These are phyloP conservation scores for Aureobasidium sp. DNA, from an alignment of 2,329 filamentous ascomycete species.

Conservation along the genomic window DNA sequence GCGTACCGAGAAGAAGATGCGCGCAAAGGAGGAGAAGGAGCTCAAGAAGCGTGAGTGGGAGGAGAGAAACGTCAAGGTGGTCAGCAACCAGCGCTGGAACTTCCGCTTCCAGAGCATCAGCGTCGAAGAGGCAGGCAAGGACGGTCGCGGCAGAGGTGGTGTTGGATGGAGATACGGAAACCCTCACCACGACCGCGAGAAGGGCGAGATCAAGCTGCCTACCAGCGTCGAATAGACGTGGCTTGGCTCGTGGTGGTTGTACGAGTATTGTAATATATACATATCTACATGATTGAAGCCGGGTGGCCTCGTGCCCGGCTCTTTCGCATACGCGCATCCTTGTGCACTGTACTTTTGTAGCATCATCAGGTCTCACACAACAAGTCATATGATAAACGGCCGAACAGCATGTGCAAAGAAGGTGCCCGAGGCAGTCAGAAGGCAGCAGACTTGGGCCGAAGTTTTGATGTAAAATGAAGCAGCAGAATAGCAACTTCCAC, in stretches of 20 bases:
- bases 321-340: neutral
- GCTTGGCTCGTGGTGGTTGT: neutral
- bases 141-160: slow-evolving; percentile 46
- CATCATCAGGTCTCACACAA: neutral
- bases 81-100: slow-evolving; percentile 47
- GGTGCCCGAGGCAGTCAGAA: neutral
- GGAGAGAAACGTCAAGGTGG: slow-evolving; percentile 35
- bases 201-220: slow-evolving; percentile 55
- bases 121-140: slow-evolving; percentile 45
- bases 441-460: neutral
- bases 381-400: neutral
- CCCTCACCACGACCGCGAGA: slow-evolving; percentile 54
- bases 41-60: slow-evolving; percentile 37
- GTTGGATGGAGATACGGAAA: slow-evolving; percentile 55
- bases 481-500: neutral
- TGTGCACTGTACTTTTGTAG: neutral
- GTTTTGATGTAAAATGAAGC: neutral
- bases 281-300: neutral
- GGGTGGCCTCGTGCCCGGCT: neutral
- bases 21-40: slow-evolving; percentile 32
- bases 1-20: slow-evolving; percentile 29
- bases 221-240: slow-evolving; percentile 43
- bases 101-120: slow-evolving; percentile 54
- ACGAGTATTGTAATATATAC: slow-evolving; percentile 15
- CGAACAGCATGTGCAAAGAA: neutral